Base-by-base conservation (phyloP, 2,329 filamentous ascomycete genomes). In the Cladosporium austrohemisphaericum region DNA sequence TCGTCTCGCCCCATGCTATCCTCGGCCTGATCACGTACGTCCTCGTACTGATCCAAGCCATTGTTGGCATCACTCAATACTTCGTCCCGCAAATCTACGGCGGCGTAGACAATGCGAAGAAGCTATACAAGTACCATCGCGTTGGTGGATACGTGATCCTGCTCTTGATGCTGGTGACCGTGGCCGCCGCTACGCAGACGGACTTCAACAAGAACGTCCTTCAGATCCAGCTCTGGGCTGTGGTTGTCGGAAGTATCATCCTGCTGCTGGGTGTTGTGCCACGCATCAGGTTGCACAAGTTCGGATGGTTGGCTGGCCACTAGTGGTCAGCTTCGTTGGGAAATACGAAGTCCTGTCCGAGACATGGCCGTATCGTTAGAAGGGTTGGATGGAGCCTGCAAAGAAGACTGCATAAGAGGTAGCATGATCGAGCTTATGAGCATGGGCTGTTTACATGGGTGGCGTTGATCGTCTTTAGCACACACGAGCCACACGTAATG, bases 71-170 rank as follows among this genome's bases (percentile, higher is more conserved):
- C 55, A 86, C 88, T 25, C 88, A 93, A 71, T 96, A 85, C 74
- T 88, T 82, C 51, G 73, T 80, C 2, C 91, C 91, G 0, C 63
- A 65, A 1, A 60, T 95, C 1, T 94, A 92, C 60, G 91, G 91
- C 4, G 83, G 88, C 49, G 82, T 85, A 55, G 83, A 88, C 20
- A 83, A 82, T 3, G 92, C 90, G 16, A 94, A 91, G 76, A 76
- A 76, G 19, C 67, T 95, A 33, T 97, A 92, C 77, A 96, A 95
- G 70, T 95, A 91, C 61, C 93, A 97, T 67, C 81, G 92, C 23
- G 71, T 79, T 47, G 78, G 76, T 18, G 93, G 92, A 2, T 97
- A 98, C 65, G 57, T 81, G 6, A 72, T 91, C 51, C 70, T 92
- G 47, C 62, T 84, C 43, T 61, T 94, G 59, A 76, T 92, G 54